Evolutionary conservation across 192 early-diverging fungal species (phyloP), one percentile per base, ranked within the genome.

Genomic region (Linnemannia zychae): DNA sequence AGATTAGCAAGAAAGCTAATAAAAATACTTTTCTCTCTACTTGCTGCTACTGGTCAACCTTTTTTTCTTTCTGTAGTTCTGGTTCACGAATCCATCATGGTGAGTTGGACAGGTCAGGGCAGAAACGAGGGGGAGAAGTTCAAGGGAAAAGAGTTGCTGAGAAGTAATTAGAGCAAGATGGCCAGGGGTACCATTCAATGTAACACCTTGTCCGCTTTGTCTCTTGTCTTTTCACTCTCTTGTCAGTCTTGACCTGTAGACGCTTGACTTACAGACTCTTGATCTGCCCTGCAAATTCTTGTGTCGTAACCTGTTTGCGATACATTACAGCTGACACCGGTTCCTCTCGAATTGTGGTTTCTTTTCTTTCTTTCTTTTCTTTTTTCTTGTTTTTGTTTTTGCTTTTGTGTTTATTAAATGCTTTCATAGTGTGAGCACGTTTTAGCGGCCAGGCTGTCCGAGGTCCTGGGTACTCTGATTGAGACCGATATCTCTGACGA

Each of bases 391-490:
- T 68, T n/a, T 76, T 20, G 18, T 52, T 38, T 18, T n/a, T 71
- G 15, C 44, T 37, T 36, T 13, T 46, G 44, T 70, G 7, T 18
- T 20, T 28, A 44, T 44, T 20, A n/a, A n/a, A n/a, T 46, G 48
- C 18, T 5, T 7, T 68, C 0, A 24, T 66, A 84, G 82, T 84
- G 82, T 37, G 75, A 78, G 50, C 82, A 84, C 68, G 73, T 79
- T 38, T 69, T 84, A 67, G 82, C 82, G 4, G 73, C 68, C 40
- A 57, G 46, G 31, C 36, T 84, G 68, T 67, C 77, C 12, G 82
- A 75, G 36, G 77, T 73, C 28, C 53, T 84, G 6, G 77, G 82
- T 11, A 47, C 50, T 5, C 3, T 60, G n/a, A 48, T 65, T n/a
- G 57, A 78, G 24, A 67, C 49, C 16, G 46, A 11, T 7, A 49